Conservation (phyloP, 768 basidiomycete genomes). For the Mycena leptocephala region DNA sequence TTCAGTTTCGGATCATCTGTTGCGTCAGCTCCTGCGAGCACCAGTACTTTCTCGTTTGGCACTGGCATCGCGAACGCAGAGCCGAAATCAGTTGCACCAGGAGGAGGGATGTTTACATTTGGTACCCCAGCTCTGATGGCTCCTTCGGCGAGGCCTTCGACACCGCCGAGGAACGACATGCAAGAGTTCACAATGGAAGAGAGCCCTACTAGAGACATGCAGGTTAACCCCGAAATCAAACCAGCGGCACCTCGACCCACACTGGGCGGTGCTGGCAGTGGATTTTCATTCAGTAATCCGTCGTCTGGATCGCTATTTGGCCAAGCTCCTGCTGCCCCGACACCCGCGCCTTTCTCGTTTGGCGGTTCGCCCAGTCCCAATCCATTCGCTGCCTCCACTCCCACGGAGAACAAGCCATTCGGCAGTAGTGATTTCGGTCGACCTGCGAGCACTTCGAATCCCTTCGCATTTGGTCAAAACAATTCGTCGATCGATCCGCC, state of each 20-base stretch:
- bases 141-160: conserved; percentile 65
- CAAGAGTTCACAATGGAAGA: conserved; percentile 88
- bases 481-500: conserved; percentile 55
- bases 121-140: conserved; percentile 54
- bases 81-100: conserved; percentile 58
- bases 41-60: conserved; percentile 65
- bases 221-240: conserved; percentile 58
- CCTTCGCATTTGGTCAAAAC: conserved; percentile 66
- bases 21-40: conserved; percentile 38
- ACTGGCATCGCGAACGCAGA: conserved; percentile 51
- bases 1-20: conserved; percentile 55
- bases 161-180: conserved; percentile 76
- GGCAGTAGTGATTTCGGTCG: conserved; percentile 61
- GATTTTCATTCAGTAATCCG: conserved; percentile 65
- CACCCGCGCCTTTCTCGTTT: conserved; percentile 60
- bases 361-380: conserved; percentile 55
- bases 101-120: conserved; percentile 69
- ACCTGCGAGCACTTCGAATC: conserved; percentile 50
- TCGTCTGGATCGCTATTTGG: conserved; percentile 53
- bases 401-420: conserved; percentile 64
- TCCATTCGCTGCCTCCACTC: conserved; percentile 67
- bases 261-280: conserved; percentile 43
- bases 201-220: conserved; percentile 80
- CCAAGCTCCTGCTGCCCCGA: conserved; percentile 47
- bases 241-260: conserved; percentile 56